These are phyloP conservation scores for Globisporangium ultimum DNA, from an alignment of 352 stramenopile species.

Conservation along the genomic window DNA sequence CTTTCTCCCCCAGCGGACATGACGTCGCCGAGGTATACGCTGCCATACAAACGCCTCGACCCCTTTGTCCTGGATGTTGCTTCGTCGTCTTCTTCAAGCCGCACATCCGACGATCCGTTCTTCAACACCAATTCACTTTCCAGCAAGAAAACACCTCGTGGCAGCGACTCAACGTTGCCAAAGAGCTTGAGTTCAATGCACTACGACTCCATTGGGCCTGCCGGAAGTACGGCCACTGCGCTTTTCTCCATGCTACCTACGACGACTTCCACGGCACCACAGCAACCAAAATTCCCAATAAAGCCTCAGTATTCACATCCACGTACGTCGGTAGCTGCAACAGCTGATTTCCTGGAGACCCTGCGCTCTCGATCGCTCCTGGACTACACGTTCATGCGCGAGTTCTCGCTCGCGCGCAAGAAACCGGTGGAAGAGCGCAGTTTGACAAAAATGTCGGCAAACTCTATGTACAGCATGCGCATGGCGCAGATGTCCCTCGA, in stretches of 20 bases:
- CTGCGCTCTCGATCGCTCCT: slow-evolving; percentile 39
- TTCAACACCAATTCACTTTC: not conserved
- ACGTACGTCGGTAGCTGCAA: slow-evolving; percentile 8
- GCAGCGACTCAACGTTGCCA: not conserved
- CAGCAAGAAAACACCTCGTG: not conserved
- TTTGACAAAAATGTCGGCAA: slow-evolving; percentile 32
- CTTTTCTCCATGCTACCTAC: slow-evolving; percentile 9
- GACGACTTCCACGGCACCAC: not conserved
- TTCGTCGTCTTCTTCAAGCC: not conserved
- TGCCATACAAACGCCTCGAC: slow-evolving; percentile 13
- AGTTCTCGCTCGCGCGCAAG: slow-evolving; percentile 37
- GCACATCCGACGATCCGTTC: not conserved
- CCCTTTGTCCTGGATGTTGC: not conserved
- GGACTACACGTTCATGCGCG: slow-evolving; percentile 50
- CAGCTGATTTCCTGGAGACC: slow-evolving; percentile 24
- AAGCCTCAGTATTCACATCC: slow-evolving; percentile 13
- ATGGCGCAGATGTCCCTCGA: slow-evolving; percentile 40
- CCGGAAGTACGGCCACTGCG: not conserved
- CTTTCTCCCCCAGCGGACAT: slow-evolving; percentile 1
- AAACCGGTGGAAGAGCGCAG: slow-evolving; percentile 38
- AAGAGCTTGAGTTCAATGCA: slow-evolving; percentile 12
- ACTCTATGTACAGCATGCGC: slow-evolving; percentile 43
- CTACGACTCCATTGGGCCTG: not conserved
- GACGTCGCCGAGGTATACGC: not conserved
- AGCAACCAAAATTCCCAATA: slow-evolving; percentile 9